Evolutionary conservation across 2,329 filamentous ascomycete genomes (phyloP).

Genomic region (Fusarium sp.): DNA sequence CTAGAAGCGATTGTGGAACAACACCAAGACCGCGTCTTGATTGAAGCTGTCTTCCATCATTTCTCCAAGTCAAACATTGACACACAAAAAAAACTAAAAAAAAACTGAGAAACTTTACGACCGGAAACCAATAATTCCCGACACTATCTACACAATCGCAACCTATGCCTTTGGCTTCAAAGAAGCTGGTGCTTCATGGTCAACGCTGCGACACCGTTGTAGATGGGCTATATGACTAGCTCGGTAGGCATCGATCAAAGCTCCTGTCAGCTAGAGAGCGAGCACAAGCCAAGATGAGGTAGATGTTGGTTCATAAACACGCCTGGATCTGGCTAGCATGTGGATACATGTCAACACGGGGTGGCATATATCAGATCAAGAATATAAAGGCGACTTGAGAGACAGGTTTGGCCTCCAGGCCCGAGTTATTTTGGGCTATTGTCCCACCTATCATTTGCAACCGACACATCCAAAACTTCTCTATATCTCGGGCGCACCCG

Average conservation of each 20-base stretch:
- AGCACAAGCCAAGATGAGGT: background rate
- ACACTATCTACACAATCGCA: too few species aligned
- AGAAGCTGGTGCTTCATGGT: too few species aligned
- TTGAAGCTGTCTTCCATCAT: background rate
- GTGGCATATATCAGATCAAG: background rate
- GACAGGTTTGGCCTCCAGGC: background rate
- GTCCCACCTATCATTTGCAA: slow-evolving; percentile 23
- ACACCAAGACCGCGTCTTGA: too few species aligned
- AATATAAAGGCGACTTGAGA: background rate
- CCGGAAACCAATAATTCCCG: too few species aligned
- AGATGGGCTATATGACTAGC: too few species aligned
- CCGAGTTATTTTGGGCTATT: slow-evolving; percentile 27
- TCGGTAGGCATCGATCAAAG: too few species aligned
- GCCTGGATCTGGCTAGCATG: background rate
- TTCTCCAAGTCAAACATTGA: too few species aligned
- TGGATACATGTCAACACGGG: background rate
- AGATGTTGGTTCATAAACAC: background rate
- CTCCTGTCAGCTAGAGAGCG: too few species aligned
- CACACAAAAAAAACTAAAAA: too few species aligned
- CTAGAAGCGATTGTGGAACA: slow-evolving; percentile 18
- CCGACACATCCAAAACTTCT: slow-evolving; percentile 7
- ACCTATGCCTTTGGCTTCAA: too few species aligned
- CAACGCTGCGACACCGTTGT: too few species aligned
- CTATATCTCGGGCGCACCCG: slow-evolving; percentile 14
- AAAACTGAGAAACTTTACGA: too few species aligned